These are phyloP conservation scores for Scenedesmus sp. DNA, from an alignment of 163 green algal species.

Conservation along the genomic window DNA sequence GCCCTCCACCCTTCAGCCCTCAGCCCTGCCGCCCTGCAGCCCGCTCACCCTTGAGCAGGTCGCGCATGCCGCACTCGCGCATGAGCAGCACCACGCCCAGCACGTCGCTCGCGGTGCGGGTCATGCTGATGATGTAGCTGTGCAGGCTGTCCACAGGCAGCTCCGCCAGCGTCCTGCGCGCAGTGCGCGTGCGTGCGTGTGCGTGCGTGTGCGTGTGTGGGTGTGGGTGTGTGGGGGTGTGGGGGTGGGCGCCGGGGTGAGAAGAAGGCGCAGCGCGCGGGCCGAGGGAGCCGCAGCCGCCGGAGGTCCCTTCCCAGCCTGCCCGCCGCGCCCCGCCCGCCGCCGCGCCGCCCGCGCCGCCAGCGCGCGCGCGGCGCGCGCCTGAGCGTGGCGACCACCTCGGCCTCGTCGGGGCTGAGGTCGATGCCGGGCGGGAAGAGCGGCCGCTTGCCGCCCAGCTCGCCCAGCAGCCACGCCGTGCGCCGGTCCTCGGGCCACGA, in stretches of 20 bases:
- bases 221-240: neutral
- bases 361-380: no score
- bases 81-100: slow-evolving; percentile 95
- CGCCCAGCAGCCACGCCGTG: slow-evolving; percentile 78
- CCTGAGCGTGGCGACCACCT: slow-evolving; percentile 93
- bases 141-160: slow-evolving; percentile 84
- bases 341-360: no score
- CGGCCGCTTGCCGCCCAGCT: slow-evolving; percentile 72
- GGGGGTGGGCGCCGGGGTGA: neutral
- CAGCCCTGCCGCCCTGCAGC: no score
- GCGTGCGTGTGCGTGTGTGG: neutral
- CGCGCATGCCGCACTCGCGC: slow-evolving; percentile 78
- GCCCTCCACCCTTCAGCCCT: no score
- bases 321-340: no score
- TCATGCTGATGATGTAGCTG: slow-evolving; percentile 98
- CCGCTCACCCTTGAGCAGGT: slow-evolving; percentile 40
- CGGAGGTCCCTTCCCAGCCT: no score
- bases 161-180: slow-evolving; percentile 69
- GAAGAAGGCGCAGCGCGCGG: neutral
- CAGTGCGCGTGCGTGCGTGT: neutral
- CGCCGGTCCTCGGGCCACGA: slow-evolving; percentile 89
- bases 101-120: slow-evolving; percentile 90
- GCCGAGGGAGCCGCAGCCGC: no score
- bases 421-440: slow-evolving; percentile 77
- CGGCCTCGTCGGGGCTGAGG: slow-evolving; percentile 68